These are phyloP conservation scores for Arachnopeziza araneosa DNA, from an alignment of 2,329 filamentous ascomycete genomes.

Conservation along the genomic window DNA sequence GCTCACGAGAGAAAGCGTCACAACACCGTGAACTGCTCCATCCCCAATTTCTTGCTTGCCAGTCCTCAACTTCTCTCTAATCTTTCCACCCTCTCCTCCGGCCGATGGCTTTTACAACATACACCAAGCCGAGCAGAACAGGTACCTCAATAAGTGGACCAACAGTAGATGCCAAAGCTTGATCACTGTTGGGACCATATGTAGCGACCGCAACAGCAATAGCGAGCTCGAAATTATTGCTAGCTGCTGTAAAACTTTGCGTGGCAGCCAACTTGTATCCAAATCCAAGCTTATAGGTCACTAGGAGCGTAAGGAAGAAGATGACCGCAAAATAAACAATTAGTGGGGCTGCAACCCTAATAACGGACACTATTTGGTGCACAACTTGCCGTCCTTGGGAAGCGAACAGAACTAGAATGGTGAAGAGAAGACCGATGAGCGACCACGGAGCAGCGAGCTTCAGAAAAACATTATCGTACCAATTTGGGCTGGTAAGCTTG, in stretches of 20 bases:
- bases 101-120: constrained; percentile 58
- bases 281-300: constrained; percentile 61
- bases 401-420: constrained; percentile 28
- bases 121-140: constrained; percentile 71
- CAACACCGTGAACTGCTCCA: too few relatives aligned
- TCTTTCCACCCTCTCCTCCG: constrained; percentile 36
- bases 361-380: too few relatives aligned
- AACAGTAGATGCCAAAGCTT: constrained; percentile 77
- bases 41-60: too few relatives aligned
- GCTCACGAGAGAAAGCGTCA: too few relatives aligned
- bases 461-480: constrained; percentile 68
- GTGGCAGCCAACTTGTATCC: constrained; percentile 65
- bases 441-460: constrained; percentile 66
- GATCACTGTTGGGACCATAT: constrained; percentile 70
- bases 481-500: constrained; percentile 45
- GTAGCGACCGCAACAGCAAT: constrained; percentile 83
- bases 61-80: constrained; percentile 6
- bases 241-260: constrained; percentile 83
- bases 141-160: constrained; percentile 85
- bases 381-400: too few relatives aligned
- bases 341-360: constrained; percentile 66
- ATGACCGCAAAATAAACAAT: constrained; percentile 75
- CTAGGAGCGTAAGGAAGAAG: constrained; percentile 63
- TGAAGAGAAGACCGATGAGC: constrained; percentile 78
- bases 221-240: constrained; percentile 89